Conservation (phyloP, 129 eudicot species). For the Helichrysum umbraculigerum region DNA sequence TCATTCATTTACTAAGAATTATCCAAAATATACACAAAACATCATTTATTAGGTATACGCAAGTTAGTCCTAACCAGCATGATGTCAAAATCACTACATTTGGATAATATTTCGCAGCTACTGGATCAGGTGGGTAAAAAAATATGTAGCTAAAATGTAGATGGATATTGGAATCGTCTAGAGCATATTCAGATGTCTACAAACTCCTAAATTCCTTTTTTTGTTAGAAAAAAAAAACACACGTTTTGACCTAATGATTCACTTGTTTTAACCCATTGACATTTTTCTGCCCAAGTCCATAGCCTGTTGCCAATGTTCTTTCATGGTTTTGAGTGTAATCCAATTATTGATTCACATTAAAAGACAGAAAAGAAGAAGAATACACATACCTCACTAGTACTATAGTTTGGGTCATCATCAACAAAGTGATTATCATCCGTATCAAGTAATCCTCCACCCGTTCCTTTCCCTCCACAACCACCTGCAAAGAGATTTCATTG, state of each 20-base stretch:
- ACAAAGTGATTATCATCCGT: conserved; percentile 44
- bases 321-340: no score
- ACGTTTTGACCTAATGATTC: background rate
- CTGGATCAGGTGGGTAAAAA: background rate
- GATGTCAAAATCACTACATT: background rate
- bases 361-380: background rate
- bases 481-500: conserved; percentile 40
- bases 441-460: conserved; percentile 75
- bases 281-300: conserved; percentile 1
- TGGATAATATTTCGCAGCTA: background rate
- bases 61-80: background rate
- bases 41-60: background rate
- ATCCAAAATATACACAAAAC: background rate
- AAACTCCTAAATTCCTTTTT: background rate
- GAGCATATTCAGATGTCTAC: background rate
- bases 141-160: background rate
- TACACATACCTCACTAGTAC: conserved; percentile 59
- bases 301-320: background rate
- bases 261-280: background rate
- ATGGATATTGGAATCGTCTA: background rate
- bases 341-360: background rate
- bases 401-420: conserved; percentile 73
- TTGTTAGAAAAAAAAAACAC: background rate
- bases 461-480: conserved; percentile 84
- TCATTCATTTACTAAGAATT: background rate